Percentiles rank a stretch among this genome's conserved stretches.
Conservation (phyloP, 2,329 filamentous ascomycete genomes). For the Aspergillus clavatus region DNA sequence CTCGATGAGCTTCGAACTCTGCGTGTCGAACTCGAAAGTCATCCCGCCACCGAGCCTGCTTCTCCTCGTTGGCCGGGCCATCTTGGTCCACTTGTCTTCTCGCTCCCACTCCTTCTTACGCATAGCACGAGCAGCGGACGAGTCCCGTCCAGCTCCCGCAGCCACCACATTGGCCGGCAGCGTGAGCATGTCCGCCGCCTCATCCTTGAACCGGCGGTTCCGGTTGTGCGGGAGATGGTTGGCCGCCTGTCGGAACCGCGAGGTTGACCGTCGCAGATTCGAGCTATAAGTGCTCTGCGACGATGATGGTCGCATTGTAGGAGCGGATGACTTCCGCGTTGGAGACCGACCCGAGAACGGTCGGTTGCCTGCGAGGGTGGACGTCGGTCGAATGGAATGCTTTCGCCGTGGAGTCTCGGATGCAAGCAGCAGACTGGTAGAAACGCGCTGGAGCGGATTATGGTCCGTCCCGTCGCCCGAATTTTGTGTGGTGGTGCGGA, state of each 20-base stretch:
- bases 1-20: conserved; percentile 78
- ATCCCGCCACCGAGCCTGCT: conserved; percentile 54
- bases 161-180: conserved; percentile 50
- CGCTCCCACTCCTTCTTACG: conserved; percentile 57
- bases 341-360: conserved; percentile 41
- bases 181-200: conserved; percentile 62
- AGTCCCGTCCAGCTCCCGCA: conserved; percentile 45
- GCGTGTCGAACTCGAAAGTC: conserved; percentile 73
- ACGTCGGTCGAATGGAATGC: conserved; percentile 48
- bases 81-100: conserved; percentile 64
- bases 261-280: conserved; percentile 37
- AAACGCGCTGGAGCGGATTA: conserved; percentile 52
- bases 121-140: conserved; percentile 44
- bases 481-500: conserved; percentile 34
- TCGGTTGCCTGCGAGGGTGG: conserved; percentile 42
- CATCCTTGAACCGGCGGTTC: conserved; percentile 52
- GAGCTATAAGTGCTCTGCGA: conserved; percentile 44
- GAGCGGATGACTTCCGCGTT: conserved; percentile 40
- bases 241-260: conserved; percentile 48
- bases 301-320: conserved; percentile 42
- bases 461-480: conserved; percentile 30
- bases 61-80: conserved; percentile 51
- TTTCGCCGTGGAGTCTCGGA: conserved; percentile 53
- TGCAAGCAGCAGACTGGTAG: conserved; percentile 54
- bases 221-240: conserved; percentile 52